These are phyloP conservation scores for Magnolia changhungtana DNA, from an alignment of 164 flowering plant genomes.

Conservation along the genomic window DNA sequence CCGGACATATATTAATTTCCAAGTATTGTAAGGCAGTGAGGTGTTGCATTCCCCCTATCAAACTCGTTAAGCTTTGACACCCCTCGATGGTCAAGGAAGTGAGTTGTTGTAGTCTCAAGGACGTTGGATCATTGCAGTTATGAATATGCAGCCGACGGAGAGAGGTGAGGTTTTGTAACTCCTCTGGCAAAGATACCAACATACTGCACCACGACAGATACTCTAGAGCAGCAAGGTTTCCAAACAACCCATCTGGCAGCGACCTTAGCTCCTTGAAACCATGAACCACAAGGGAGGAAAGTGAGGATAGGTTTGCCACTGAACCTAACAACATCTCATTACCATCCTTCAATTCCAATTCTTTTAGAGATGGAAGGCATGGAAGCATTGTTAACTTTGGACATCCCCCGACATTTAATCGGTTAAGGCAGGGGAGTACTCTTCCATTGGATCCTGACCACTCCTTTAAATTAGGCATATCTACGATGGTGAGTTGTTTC, in stretches of 20 bases:
- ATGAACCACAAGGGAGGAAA: neutral
- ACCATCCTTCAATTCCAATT: neutral
- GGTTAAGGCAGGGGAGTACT: neutral
- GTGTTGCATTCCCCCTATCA: neutral
- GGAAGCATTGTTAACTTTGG: conserved; percentile 15
- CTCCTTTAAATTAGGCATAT: conserved; percentile 10
- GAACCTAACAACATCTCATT: neutral
- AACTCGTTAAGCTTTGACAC: neutral
- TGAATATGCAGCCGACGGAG: neutral
- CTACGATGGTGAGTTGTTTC: neutral
- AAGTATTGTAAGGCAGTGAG: neutral
- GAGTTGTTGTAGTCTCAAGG: conserved; percentile 1
- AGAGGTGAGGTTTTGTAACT: conserved; percentile 5
- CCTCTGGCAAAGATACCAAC: neutral
- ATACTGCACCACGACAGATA: conserved; percentile 8
- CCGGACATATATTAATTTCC: neutral
- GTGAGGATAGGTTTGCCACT: neutral
- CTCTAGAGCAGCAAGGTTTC: neutral
- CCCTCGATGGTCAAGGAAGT: too few relatives aligned
- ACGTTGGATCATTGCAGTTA: neutral
- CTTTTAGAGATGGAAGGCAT: neutral
- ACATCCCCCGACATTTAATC: neutral
- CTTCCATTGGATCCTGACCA: conserved; percentile 8
- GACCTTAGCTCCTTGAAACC: neutral
- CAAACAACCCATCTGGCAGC: neutral